Percentiles rank a stretch among this genome's conserved stretches.
Conservation (phyloP, 345 rosid species). For the Brassica cretica region DNA sequence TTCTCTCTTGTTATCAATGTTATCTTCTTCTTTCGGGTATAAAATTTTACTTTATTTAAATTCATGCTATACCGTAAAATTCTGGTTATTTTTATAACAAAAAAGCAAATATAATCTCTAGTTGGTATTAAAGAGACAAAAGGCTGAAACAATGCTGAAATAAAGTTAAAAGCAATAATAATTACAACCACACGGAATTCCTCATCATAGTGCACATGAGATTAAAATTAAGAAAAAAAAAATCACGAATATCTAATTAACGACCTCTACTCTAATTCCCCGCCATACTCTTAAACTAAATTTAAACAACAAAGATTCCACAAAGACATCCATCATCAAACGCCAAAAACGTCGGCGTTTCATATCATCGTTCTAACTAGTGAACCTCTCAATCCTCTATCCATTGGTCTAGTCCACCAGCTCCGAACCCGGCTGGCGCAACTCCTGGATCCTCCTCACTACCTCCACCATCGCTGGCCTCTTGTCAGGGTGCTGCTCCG, state of each 20-base stretch:
- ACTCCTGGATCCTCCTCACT: conserved; percentile 57
- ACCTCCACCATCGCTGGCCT: conserved; percentile 75
- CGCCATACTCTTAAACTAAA: conserved; percentile 38
- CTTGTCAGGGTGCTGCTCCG: conserved; percentile 78
- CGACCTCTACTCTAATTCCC: conserved; percentile 31
- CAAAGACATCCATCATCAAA: not conserved
- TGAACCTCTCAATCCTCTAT: conserved; percentile 8
- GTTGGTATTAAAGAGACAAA: conserved; percentile 11
- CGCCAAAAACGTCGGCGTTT: conserved; percentile 9
- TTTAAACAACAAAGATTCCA: not conserved
- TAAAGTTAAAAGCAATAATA: conserved; percentile 39
- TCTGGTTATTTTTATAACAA: no score
- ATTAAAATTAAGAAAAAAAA: not conserved
- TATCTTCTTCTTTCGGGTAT: no score
- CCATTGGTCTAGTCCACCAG: conserved; percentile 24
- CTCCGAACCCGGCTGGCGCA: conserved; percentile 41
- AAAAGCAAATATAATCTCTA: no score
- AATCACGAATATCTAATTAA: conserved; percentile 19
- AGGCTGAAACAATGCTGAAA: conserved; percentile 22
- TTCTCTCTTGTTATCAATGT: no score
- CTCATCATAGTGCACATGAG: conserved; percentile 31
- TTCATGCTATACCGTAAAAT: no score
- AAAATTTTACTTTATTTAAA: no score
- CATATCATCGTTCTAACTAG: not conserved
- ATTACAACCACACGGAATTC: conserved; percentile 34